Conservation (phyloP, 2,329 filamentous ascomycete species). For the Beauveria medogensis region DNA sequence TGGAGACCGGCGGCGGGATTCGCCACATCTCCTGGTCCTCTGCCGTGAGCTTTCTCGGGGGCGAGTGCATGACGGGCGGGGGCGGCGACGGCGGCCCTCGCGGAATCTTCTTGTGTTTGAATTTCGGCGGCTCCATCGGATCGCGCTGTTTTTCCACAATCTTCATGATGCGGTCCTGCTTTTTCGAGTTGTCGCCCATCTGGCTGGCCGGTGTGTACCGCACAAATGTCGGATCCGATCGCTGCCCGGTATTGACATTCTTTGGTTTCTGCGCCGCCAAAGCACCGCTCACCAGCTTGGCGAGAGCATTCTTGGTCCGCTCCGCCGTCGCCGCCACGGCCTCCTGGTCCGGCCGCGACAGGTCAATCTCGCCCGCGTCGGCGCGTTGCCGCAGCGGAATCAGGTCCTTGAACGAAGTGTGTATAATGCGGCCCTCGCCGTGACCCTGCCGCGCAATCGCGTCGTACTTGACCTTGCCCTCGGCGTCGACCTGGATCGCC, state of each 20-base stretch:
- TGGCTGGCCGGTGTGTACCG: constrained; percentile 93
- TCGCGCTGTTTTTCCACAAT: constrained; percentile 92
- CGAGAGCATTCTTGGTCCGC: constrained; percentile 79
- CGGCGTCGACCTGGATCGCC: constrained; percentile 81
- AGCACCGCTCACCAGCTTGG: constrained; percentile 73
- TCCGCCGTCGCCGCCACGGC: constrained; percentile 78
- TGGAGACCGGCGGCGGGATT: constrained; percentile 78
- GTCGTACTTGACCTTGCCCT: constrained; percentile 94
- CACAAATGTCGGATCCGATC: constrained; percentile 85
- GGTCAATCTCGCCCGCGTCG: constrained; percentile 82
- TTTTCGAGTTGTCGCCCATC: constrained; percentile 81
- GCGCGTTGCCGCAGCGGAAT: constrained; percentile 90
- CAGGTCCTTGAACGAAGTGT: constrained; percentile 92
- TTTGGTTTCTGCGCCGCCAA: constrained; percentile 93
- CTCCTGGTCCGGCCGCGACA: constrained; percentile 77
- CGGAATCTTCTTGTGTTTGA: constrained; percentile 98
- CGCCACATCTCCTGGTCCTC: constrained; percentile 97
- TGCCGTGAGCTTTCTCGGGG: constrained; percentile 87
- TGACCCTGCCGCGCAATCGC: constrained; percentile 89
- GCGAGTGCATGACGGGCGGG: constrained; percentile 89
- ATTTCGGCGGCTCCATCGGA: constrained; percentile 94
- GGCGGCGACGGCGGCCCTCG: constrained; percentile 86
- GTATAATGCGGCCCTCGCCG: constrained; percentile 72
- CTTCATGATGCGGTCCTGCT: constrained; percentile 96
- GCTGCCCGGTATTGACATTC: constrained; percentile 73